Evolutionary conservation across 345 rosid genomes (phyloP), one percentile per base, ranked within the genome.

Genomic region (Gossypium ekmanianum): DNA sequence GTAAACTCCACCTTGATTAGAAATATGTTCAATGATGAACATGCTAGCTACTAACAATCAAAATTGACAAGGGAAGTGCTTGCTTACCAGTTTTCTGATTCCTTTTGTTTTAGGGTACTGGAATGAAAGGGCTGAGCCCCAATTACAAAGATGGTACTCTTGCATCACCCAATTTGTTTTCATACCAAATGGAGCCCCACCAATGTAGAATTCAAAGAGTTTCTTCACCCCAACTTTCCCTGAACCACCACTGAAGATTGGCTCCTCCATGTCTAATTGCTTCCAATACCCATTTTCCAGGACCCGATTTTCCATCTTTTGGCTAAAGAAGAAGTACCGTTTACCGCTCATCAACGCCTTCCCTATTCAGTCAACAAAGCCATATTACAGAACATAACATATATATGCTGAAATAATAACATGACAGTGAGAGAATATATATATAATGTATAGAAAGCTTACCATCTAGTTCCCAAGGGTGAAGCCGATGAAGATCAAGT

Each of bases 381-480:
- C 45, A 62, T 16, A 39, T 47, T 18, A 17, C n/a, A 67, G 24
- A 47, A 47, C 9, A 55, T n/a, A 3, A 54, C 6, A 41, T 12
- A 54, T 24, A 58, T 57, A 9, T 27, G 16, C 27, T 11, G 6
- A 5, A 8, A 56, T 56, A 22, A 10, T 18, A 56, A 24, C 12
- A 59, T 2, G 69, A 43, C 4, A 65, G 39, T 2, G 18, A 24
- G 12, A 48, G 29, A 57, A 1, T 34, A 34, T 5, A 34, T 34
- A 27, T 27, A 34, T 34, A 5, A 34, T 6, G 41, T 4, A 34
- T 34, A 34, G 41, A 68, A 2, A 41, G 50, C 44, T 43, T 10
- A 84, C 89, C 89, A 50, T 84, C 29, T 52, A 86, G 80, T 22
- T 84, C 76, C 87, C 87, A 79, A 56, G 89, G 89, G 76, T 80